These are phyloP conservation scores for Phoenix roebelenii DNA, from an alignment of 176 grass and related monocot genomes.

Conservation along the genomic window DNA sequence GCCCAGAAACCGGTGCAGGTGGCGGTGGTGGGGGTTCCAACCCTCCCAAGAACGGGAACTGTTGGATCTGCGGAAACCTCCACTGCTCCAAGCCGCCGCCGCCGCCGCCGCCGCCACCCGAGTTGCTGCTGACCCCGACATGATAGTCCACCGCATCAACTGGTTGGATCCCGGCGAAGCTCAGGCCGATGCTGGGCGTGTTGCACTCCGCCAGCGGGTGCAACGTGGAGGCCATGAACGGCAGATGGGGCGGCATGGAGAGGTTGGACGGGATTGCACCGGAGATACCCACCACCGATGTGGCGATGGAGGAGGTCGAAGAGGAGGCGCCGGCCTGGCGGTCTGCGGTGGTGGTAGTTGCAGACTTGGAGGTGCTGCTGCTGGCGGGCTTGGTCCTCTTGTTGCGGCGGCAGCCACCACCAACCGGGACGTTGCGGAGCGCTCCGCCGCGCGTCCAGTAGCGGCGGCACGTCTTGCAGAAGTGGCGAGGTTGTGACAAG, in stretches of 20 bases:
- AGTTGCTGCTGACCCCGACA: background rate
- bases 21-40: background rate
- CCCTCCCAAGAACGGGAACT: constrained; percentile 11
- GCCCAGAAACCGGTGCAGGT: background rate
- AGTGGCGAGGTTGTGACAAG: constrained; percentile 15
- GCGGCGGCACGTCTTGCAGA: constrained; percentile 20
- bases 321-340: too few species aligned
- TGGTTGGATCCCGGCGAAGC: background rate
- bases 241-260: background rate
- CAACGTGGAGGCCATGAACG: constrained; percentile 5
- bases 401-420: constrained; percentile 19
- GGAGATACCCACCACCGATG: background rate
- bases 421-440: constrained; percentile 15
- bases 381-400: constrained; percentile 3
- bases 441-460: constrained; percentile 22
- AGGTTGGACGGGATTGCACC: constrained; percentile 3
- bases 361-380: constrained; percentile 4
- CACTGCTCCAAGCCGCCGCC: background rate
- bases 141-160: background rate
- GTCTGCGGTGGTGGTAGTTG: background rate
- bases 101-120: background rate
- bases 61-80: constrained; percentile 6
- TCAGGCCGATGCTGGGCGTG: background rate
- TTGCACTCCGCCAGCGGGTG: background rate
- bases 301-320: background rate